Evolutionary conservation across 2,329 filamentous ascomycete species (phyloP), one percentile per base, ranked within the genome.

Genomic region (Macrophomina pseudophaseolina): DNA sequence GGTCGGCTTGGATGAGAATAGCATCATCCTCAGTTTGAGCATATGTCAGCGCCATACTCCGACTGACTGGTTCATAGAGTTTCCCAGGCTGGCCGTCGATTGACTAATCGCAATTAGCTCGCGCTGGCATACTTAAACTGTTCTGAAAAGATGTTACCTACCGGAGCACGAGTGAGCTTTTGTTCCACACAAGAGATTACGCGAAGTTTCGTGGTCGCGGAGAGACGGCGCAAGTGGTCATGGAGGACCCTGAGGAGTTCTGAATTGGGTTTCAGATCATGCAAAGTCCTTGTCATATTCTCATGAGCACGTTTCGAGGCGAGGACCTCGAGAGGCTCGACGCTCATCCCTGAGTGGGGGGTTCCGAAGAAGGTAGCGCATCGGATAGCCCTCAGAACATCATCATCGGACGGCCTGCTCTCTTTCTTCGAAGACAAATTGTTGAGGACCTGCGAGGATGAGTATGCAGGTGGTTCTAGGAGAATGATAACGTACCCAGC

Each of bases 301-400:
- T 14, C n/a, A 23, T 56, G 33, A 4, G 8, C 8, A 5, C 53
- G 33, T 18, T 56, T 16, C 9, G 9, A 11, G 11, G n/a, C 9
- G 3, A 56, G 35, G 40, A 8, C 3, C 18, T 56, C 53, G 8
- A 56, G 53, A 28, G 33, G 18, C 18, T 56, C 53, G 8, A 56
- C 18, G 33, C 53, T 56, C 53, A 56, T 40, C 6, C 53, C 53
- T 30, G 16, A 28, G 28, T 56, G 53, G 3, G 53, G 53, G 12
- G 53, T 56, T 14, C 53, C 53, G 53, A 56, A 56, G 14, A 56
- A 56, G 5, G 35, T 56, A 42, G 53, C 53, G 18, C 53, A 56
- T 56, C 35, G 32, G 53, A 56, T 42, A 23, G 53, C 33, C 5
- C 35, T 40, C 53, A 56, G 14, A 16, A 56, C 8, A 40, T 40